Percentiles rank a stretch among this genome's conserved stretches.
These are phyloP conservation scores for Posidonia oceanica DNA, from an alignment of 116 monocot species.

Conservation along the genomic window DNA sequence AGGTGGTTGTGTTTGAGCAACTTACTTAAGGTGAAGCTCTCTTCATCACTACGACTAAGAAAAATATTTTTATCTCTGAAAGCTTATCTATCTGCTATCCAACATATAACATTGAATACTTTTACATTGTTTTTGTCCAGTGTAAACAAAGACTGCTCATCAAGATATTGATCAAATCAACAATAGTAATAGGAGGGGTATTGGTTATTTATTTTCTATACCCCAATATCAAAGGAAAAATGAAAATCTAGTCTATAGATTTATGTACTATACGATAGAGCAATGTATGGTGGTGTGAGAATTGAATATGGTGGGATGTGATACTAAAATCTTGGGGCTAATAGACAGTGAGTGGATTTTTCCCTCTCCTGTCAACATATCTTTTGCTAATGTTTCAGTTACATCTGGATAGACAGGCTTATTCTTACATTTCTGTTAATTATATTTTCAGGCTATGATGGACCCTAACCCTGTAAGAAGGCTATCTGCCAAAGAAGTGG, in stretches of 20 bases:
- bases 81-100: neutral
- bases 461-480: slow-evolving; percentile 74
- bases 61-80: neutral
- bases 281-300: neutral
- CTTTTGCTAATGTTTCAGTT: neutral
- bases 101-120: neutral
- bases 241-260: neutral
- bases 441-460: slow-evolving; percentile 74
- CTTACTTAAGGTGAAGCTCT: slow-evolving; percentile 55
- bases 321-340: neutral
- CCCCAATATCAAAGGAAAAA: too few relatives aligned
- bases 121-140: neutral
- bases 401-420: neutral
- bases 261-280: neutral
- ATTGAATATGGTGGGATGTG: neutral
- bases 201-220: too few relatives aligned
- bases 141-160: neutral
- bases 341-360: neutral
- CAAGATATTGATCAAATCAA: neutral
- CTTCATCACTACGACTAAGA: neutral
- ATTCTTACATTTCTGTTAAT: neutral
- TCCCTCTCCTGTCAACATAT: neutral
- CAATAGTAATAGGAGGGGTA: too few relatives aligned
- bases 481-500: slow-evolving; percentile 69
- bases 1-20: too few relatives aligned